Conservation (phyloP, 208 protist species). For the Vickermania spadyakhi region DNA sequence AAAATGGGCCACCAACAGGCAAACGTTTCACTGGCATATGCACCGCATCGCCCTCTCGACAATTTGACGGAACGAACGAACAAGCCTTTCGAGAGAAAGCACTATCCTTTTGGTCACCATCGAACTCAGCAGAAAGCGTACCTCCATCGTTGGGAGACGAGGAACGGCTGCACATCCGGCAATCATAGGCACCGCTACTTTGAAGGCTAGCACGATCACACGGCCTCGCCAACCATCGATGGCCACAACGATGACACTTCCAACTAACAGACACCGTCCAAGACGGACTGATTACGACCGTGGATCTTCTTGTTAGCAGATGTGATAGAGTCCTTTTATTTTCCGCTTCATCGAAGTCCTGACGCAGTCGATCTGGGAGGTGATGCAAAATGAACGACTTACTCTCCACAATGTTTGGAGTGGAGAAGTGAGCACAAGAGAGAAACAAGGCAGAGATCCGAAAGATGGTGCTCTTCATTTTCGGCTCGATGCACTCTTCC, state of each 20-base stretch:
- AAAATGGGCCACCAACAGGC: too few species aligned
- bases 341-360: conserved; percentile 21
- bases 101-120: neutral
- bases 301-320: conserved; percentile 2
- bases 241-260: conserved; percentile 29
- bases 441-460: too few species aligned
- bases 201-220: conserved; percentile 44
- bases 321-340: conserved; percentile 23
- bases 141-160: neutral
- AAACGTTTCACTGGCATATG: neutral
- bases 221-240: conserved; percentile 43
- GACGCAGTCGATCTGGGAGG: conserved; percentile 19
- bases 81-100: too few species aligned
- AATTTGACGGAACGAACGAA: too few species aligned
- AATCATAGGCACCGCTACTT: conserved; percentile 26
- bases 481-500: too few species aligned
- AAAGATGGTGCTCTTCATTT: too few species aligned
- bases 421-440: too few species aligned
- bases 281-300: conserved; percentile 15
- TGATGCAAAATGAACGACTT: conserved; percentile 16
- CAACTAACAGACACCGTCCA: conserved; percentile 49
- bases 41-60: too few species aligned
- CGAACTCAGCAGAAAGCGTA: neutral
- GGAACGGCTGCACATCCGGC: conserved; percentile 22
- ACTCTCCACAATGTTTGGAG: too few species aligned